Percentiles rank a stretch among this genome's conserved stretches.
Conservation (phyloP, 2,329 filamentous ascomycete species). For the Alternaria gansuensis region DNA sequence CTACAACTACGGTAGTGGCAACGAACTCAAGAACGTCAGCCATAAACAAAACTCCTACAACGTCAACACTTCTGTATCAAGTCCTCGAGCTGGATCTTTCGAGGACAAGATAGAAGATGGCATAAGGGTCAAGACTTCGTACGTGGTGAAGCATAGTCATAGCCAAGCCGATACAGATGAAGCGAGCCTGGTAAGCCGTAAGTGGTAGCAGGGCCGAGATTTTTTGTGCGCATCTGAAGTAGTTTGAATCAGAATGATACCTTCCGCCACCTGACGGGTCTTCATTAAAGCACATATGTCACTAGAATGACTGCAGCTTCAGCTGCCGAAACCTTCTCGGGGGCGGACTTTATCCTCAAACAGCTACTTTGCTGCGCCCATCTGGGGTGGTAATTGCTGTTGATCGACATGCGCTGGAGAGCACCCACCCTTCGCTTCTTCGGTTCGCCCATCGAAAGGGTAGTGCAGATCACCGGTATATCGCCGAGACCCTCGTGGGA, state of each 20-base stretch:
- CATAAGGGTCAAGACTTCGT: slow-evolving; percentile 33
- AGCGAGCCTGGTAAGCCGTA: slow-evolving; percentile 28
- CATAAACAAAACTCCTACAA: slow-evolving; percentile 21
- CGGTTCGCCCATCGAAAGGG: slow-evolving; percentile 5
- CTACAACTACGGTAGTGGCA: slow-evolving; percentile 39
- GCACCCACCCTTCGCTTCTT: slow-evolving; percentile 6
- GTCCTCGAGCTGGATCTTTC: slow-evolving; percentile 10
- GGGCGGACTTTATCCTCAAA: neutral
- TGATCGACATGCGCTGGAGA: slow-evolving; percentile 13
- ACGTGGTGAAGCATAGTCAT: slow-evolving; percentile 29
- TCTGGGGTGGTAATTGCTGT: neutral
- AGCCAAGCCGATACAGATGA: slow-evolving; percentile 29
- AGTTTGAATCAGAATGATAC: slow-evolving; percentile 6
- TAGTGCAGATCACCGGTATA: slow-evolving; percentile 15
- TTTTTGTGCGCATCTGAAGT: neutral
- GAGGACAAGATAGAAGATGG: slow-evolving; percentile 22
- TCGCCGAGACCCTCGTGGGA: slow-evolving; percentile 12
- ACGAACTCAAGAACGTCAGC: slow-evolving; percentile 31
- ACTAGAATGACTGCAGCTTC: neutral
- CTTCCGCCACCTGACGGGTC: neutral
- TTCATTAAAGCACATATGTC: neutral
- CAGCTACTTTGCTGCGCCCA: neutral
- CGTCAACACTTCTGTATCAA: slow-evolving; percentile 14
- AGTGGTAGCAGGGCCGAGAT: slow-evolving; percentile 8
- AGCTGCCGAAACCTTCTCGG: slow-evolving; percentile 1